These are phyloP conservation scores for Epipyxis sp. DNA, from an alignment of 108 stramenopile genomes.

Conservation along the genomic window DNA sequence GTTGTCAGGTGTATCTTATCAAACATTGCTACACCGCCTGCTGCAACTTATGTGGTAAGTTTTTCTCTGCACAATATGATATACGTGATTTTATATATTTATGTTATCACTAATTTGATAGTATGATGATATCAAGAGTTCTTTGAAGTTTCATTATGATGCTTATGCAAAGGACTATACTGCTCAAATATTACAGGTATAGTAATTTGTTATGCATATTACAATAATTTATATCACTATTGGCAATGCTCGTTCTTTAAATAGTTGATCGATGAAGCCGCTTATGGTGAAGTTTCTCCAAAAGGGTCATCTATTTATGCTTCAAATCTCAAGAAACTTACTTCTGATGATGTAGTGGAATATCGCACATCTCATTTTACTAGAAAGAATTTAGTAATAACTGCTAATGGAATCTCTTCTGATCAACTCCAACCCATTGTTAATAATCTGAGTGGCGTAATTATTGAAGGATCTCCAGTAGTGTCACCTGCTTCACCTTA, in stretches of 20 bases:
- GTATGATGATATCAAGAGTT: background rate
- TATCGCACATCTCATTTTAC: conserved; percentile 4
- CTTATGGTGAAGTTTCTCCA: conserved; percentile 17
- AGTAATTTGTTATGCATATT: background rate
- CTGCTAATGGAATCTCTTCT: background rate
- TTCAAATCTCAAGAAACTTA: background rate
- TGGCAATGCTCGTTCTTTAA: background rate
- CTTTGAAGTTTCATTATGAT: background rate
- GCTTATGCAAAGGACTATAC: background rate
- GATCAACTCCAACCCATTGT: background rate
- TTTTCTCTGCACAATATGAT: background rate
- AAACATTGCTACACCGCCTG: background rate
- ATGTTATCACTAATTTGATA: background rate
- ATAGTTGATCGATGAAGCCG: conserved; percentile 18
- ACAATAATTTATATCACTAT: background rate
- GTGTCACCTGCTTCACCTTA: background rate
- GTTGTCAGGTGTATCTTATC: background rate
- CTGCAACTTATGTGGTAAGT: conserved; percentile 24
- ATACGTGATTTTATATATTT: background rate
- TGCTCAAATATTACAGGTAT: background rate
- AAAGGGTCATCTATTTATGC: background rate
- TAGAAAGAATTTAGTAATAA: background rate
- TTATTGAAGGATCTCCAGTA: background rate
- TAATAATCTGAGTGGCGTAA: background rate
- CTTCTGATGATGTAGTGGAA: conserved; percentile 5